Conservation (phyloP, 805 yeast species). For the Sporopachydermia lactativora region DNA sequence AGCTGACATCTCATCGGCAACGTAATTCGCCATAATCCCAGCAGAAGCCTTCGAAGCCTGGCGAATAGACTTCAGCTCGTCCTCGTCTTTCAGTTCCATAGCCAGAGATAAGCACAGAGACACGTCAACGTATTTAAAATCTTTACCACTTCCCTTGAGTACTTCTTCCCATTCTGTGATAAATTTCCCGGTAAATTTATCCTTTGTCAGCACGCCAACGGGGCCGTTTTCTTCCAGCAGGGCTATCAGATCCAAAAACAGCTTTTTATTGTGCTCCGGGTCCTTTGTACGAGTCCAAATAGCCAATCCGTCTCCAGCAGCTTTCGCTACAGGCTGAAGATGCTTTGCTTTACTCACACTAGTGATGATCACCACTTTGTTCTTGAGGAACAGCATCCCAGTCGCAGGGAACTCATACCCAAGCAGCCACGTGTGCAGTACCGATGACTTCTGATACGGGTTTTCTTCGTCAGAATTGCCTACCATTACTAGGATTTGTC, state of each 20-base stretch:
- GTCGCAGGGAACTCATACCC: conserved; percentile 97
- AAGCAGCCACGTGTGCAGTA: conserved; percentile 78
- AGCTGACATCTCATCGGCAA: conserved; percentile 78
- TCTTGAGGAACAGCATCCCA: conserved; percentile 46
- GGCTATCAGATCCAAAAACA: conserved; percentile 44
- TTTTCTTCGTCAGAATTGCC: conserved; percentile 83
- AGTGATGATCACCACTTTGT: conserved; percentile 52
- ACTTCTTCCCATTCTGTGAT: conserved; percentile 61
- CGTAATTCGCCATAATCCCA: conserved; percentile 57
- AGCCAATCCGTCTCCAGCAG: conserved; percentile 24
- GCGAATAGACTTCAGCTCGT: conserved; percentile 50
- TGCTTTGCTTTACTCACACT: conserved; percentile 78
- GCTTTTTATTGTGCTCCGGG: conserved; percentile 51
- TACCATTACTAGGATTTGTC: conserved; percentile 48
- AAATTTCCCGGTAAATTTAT: conserved; percentile 71
- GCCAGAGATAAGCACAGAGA: conserved; percentile 37
- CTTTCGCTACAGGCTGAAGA: conserved; percentile 37
- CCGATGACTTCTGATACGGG: conserved; percentile 79
- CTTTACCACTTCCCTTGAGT: conserved; percentile 25
- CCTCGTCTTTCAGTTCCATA: conserved; percentile 66
- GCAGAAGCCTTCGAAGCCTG: conserved; percentile 68
- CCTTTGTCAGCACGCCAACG: conserved; percentile 63
- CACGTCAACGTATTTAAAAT: conserved; percentile 31
- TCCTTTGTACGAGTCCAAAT: conserved; percentile 76
- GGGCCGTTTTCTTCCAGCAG: conserved; percentile 24